A percentile compares a stretch with the other conserved stretches of the same genome.
Conservation (phyloP, 305 asterid species). For the Fraxinus albicans region DNA sequence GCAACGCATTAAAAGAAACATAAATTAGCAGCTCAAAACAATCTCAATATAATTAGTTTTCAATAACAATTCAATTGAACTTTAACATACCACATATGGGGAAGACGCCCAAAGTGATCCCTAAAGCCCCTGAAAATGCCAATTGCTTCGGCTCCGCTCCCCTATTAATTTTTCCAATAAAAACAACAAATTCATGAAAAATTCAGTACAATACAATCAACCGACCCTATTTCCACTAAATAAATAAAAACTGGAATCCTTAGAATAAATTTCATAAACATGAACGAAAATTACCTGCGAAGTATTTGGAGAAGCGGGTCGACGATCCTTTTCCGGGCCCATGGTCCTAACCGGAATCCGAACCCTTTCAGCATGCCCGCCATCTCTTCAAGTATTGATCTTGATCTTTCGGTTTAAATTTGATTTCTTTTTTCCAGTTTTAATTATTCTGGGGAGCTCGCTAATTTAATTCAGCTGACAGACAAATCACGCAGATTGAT, state of each 20-base stretch:
- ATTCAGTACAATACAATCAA: neutral
- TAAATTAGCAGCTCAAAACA: conserved; percentile 9
- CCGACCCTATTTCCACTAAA: neutral
- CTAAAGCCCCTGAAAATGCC: conserved; percentile 85
- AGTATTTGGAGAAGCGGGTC: conserved; percentile 85
- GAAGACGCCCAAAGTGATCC: conserved; percentile 76
- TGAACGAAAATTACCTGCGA: conserved; percentile 44
- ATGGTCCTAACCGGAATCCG: conserved; percentile 41
- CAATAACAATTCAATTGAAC: neutral
- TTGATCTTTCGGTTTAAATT: conserved; percentile 7
- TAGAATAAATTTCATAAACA: neutral
- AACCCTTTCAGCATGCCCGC: conserved; percentile 32
- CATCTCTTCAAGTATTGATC: neutral
- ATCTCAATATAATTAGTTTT: conserved; percentile 1
- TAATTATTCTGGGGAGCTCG: neutral
- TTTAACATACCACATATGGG: conserved; percentile 73
- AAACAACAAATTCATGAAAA: neutral
- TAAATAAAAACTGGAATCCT: neutral
- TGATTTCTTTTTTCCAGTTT: neutral
- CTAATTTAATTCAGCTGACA: neutral
- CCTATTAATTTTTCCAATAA: conserved; percentile 37
- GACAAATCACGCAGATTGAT: neutral
- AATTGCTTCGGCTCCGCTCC: conserved; percentile 93
- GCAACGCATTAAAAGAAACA: neutral
- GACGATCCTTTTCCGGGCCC: conserved; percentile 50